Base-by-base conservation (phyloP, 345 rosid species). In the Populus deltoides region DNA sequence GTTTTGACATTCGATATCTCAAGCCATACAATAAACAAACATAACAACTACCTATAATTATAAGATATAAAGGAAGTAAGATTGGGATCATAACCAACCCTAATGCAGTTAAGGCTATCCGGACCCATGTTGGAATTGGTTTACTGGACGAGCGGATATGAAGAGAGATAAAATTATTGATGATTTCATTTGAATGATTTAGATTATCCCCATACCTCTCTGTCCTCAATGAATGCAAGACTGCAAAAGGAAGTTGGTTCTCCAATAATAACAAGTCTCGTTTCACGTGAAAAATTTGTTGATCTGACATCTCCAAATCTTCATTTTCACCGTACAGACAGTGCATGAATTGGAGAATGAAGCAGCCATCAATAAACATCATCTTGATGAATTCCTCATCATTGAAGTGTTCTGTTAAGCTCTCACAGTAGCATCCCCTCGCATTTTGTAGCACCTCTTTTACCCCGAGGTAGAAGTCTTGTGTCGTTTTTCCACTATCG, bases 261-360 rank as follows among this genome's bases (percentile, higher is more conserved):
- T 85, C 85, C 0, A 81, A 59, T 76, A 81, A 73, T 47, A 85
- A 68, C 65, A 85, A 27, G 39, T 85, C 87, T 18, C 57, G 66
- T 39, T 39, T 39, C 3, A 29, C 31, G 0, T 33, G 75, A 18
- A 69, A 66, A n/a, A 61, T 75, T 16, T 24, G 36, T 16, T 16
- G 27, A 55, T 73, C 35, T 11, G 13, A 35, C 36, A 72, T 69
- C 5, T 65, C 38, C 13, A 78, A 10, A 0, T 20, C 0, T 12
- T 12, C 16, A 33, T 1, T 0, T 18, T 8, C 22, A 18, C 0
- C 2, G 5, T 1, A 22, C 36, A 1, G 1, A 13, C 4, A 45
- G 38, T 33, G 43, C 8, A 73, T 55, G 18, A 73, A 73, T n/a
- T 73, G 66, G 25, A 75, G 35, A 18, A 39, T 27, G 3, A 59